Evolutionary conservation across 345 rosid species (phyloP), one percentile per base, ranked within the genome.

Genomic region (Ricinus communis): DNA sequence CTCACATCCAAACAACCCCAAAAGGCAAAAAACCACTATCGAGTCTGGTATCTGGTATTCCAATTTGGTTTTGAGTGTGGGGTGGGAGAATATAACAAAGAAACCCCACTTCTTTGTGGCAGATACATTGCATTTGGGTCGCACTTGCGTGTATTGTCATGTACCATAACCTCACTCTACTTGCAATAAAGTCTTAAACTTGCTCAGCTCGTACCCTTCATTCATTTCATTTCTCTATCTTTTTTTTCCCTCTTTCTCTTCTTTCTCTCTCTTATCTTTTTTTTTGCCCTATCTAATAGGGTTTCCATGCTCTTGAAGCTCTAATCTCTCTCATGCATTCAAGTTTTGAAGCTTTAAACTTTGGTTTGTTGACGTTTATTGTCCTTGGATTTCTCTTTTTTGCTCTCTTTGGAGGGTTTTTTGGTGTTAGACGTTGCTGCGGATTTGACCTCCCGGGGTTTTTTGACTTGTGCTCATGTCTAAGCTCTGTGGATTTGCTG

Each of bases 201-300:
- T 0, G 5, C 61, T 40, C 8, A 1, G 0, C 31, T 1, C 49
- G 13, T 9, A 4, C 22, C 71, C 15, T 57, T 66, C 60, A 33
- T 69, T 52, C 82, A 30, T 46, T 47, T 71, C 28, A 21, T 65
- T 67, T 15, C 64, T 36, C 41, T 12, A 8, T 36, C n/a, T n/a
- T n/a, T n/a, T n/a, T n/a, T n/a, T n/a, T n/a, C n/a, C n/a, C n/a
- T n/a, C n/a, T n/a, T n/a, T n/a, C n/a, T n/a, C n/a, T n/a, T n/a
- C n/a, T n/a, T n/a, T n/a, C 49, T 45, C 41, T 60, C 28, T 27
- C 9, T 21, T 19, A 0, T 11, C 43, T 3, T 5, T 28, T 49
- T 92, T 92, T 93, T 91, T 87, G 83, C 99, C 99, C 98, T 89
- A 83, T 85, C 71, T 72, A 58, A 71, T 89, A 89, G 96, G 98